A percentile compares a stretch with the other conserved stretches of the same genome.
These are phyloP conservation scores for Penicillium bovifimosum DNA, from an alignment of 495 filamentous ascomycete species.

Conservation along the genomic window DNA sequence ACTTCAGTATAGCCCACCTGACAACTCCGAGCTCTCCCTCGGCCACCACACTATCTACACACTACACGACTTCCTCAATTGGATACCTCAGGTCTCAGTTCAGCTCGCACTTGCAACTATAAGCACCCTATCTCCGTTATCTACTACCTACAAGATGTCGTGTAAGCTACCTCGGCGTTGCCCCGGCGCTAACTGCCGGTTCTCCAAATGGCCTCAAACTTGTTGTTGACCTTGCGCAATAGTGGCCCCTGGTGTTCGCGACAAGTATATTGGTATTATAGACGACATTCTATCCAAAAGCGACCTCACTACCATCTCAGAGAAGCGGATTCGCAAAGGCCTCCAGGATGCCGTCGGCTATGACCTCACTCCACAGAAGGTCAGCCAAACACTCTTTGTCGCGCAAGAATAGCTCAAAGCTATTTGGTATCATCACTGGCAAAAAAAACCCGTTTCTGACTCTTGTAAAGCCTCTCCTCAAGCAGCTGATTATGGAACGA, in stretches of 20 bases:
- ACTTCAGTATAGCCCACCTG: constrained; percentile 27
- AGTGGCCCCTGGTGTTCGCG: constrained; percentile 65
- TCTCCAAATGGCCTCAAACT: neutral
- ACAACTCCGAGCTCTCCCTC: constrained; percentile 12
- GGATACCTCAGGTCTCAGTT: neutral
- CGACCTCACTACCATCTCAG: constrained; percentile 85
- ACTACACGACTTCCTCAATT: neutral
- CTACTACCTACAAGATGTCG: constrained; percentile 31
- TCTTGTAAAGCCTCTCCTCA: constrained; percentile 62
- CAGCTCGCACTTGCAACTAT: neutral
- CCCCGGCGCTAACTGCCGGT: constrained; percentile 16
- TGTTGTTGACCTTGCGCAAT: constrained; percentile 14
- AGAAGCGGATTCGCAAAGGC: constrained; percentile 85
- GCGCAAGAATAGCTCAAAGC: neutral
- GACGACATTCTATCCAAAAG: constrained; percentile 79
- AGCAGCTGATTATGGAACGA: constrained; percentile 76
- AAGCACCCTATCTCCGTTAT: neutral
- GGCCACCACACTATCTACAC: neutral
- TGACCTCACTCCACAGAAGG: constrained; percentile 86
- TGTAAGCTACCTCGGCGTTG: constrained; percentile 33
- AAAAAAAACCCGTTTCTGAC: constrained; percentile 4
- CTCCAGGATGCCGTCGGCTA: constrained; percentile 69
- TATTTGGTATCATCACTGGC: neutral
- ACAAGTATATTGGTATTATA: constrained; percentile 76
- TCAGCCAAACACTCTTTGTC: constrained; percentile 29